Evolutionary conservation across 1,284 basidiomycete species (phyloP).

Genomic region (Porphyrellus sp.): DNA sequence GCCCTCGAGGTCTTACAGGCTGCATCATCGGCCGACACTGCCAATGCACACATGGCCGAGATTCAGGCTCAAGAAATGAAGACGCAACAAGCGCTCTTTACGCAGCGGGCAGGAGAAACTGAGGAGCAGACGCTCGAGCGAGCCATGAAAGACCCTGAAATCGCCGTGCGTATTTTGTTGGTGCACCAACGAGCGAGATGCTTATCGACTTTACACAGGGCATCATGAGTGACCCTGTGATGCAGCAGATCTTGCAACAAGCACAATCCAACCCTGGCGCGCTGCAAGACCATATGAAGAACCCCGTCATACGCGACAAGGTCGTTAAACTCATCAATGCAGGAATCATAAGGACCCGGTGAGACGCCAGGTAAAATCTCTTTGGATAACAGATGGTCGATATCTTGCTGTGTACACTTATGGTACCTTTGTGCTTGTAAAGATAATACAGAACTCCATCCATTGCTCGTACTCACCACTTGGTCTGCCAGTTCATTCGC

Average conservation of each 20-base stretch:
- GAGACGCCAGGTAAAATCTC: constrained; percentile 24
- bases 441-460: constrained; percentile 21
- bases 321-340: constrained; percentile 93
- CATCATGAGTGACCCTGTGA: constrained; percentile 85
- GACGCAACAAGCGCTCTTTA: constrained; percentile 77
- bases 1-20: constrained; percentile 80
- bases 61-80: constrained; percentile 79
- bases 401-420: constrained; percentile 22
- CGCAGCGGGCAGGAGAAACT: constrained; percentile 81
- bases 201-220: constrained; percentile 41
- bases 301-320: constrained; percentile 79
- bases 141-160: constrained; percentile 97
- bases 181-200: neutral
- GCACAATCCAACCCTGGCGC: constrained; percentile 89
- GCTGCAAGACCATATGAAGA: constrained; percentile 97
- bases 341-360: constrained; percentile 84
- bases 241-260: constrained; percentile 94
- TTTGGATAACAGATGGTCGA: constrained; percentile 10
- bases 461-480: neutral
- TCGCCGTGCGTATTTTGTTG: constrained; percentile 62
- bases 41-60: constrained; percentile 78
- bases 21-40: constrained; percentile 72
- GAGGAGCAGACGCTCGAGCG: constrained; percentile 92
- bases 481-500: constrained; percentile 6
- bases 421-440: constrained; percentile 25